These are phyloP conservation scores for Botrytis deweyae DNA, from an alignment of 2,329 filamentous ascomycete genomes.

Conservation along the genomic window DNA sequence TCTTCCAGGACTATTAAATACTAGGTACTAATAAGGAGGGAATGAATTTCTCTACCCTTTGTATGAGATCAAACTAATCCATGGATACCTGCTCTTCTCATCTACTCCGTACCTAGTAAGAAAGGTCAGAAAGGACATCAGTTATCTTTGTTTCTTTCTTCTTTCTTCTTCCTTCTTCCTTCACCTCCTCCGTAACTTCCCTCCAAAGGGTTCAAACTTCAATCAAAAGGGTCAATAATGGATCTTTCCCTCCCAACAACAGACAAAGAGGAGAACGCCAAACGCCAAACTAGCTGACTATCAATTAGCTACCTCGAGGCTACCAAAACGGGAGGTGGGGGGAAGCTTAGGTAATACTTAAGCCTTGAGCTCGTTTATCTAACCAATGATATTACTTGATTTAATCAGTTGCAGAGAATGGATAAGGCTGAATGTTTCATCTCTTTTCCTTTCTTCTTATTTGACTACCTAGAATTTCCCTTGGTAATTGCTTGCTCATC, in stretches of 20 bases:
- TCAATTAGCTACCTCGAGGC: background rate
- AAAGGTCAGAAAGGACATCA: too few relatives aligned
- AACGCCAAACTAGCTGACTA: background rate
- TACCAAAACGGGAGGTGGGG: background rate
- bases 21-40: too few relatives aligned
- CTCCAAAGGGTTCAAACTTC: background rate
- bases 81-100: background rate
- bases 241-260: background rate
- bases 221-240: background rate
- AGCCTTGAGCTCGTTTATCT: background rate
- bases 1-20: too few relatives aligned
- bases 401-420: background rate
- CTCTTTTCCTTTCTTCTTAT: background rate
- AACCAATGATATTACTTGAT: background rate
- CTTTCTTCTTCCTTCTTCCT: background rate
- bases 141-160: background rate
- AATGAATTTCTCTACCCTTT: background rate
- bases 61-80: background rate
- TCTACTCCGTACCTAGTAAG: too few relatives aligned
- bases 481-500: background rate
- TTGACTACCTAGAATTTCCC: too few relatives aligned
- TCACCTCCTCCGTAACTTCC: background rate
- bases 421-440: slow-evolving; percentile 15
- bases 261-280: background rate
- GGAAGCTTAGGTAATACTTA: background rate